Evolutionary conservation across 805 yeast genomes (phyloP), one percentile per base, ranked within the genome.

Genomic region (Wickerhamiella parazyma): DNA sequence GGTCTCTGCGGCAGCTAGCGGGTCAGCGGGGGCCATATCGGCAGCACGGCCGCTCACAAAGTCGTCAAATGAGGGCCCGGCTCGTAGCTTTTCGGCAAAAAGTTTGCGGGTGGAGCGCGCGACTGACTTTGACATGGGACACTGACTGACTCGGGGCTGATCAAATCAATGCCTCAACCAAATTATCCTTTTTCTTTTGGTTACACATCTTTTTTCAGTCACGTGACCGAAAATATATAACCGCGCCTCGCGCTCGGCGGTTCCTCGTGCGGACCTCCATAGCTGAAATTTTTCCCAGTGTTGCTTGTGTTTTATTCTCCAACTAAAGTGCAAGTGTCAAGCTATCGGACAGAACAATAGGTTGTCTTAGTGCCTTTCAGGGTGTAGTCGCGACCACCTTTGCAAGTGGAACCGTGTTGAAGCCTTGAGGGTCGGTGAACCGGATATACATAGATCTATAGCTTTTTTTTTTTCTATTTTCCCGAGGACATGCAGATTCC

Each of bases 1-100:
- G 1, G 58, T 50, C 21, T 54, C 45, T 4, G 66, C 65, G 4
- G 62, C 61, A 4, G 57, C 53, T 28, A 87, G 69, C 2, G 95
- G 95, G 64, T 87, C 96, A 31, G 48, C 51, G 8, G 75, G 54
- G 22, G 46, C 46, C 42, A 64, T 55, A 34, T 74, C 72, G 2
- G 81, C 73, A 1, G 95, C 96, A 46, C 76, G 75, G 3, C 95
- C 95, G 45, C 71, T 68, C 18, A 91, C 65, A 55, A 91, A 91
- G 61, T 91, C 98, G 43, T 80, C 95, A 58, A 91, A 91, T 0
- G 89, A 76, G 0, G 98, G 98, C 1, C 98, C 98, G 46, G 72
- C 69, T 54, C 77, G 81, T 45, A 87, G 64, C 43, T 70, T 65
- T 54, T 83, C 87, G 3, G 81, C 67, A 58, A 86, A 80, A 9